Evolutionary conservation across 2,329 filamentous ascomycete genomes (phyloP).

Genomic region (Colletotrichum tanaceti): DNA sequence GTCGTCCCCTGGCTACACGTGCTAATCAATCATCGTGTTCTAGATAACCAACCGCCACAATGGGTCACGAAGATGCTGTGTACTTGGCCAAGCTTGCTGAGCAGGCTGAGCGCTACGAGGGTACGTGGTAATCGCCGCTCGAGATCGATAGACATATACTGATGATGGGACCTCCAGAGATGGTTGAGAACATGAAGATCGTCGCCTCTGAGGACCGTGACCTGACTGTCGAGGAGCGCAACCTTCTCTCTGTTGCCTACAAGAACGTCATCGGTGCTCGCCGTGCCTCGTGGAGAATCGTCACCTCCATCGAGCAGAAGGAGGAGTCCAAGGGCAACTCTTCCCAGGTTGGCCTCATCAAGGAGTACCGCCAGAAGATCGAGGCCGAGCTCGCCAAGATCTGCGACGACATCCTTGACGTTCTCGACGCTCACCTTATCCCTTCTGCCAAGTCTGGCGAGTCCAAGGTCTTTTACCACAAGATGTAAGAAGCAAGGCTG

Average conservation of each 20-base stretch:
- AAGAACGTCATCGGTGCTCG: conserved; percentile 98
- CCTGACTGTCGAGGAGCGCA: conserved; percentile 93
- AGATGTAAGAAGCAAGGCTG: conserved; percentile 77
- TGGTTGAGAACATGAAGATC: conserved; percentile 99
- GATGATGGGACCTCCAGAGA: conserved; percentile 70
- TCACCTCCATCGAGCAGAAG: conserved; percentile 99
- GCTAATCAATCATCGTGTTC: conserved; percentile 27
- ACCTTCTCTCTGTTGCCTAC: conserved; percentile 97
- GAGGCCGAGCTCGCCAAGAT: conserved; percentile 97
- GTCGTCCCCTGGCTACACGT: conserved; percentile 16
- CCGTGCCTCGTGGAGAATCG: conserved; percentile 98
- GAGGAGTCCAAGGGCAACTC: conserved; percentile 99
- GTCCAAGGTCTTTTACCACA: conserved; percentile 99
- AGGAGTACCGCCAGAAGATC: conserved; percentile 99
- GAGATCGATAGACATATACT: conserved; percentile 24
- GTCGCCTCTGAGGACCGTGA: conserved; percentile 89
- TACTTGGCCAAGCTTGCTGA: conserved; percentile 99
- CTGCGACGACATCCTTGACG: conserved; percentile 96
- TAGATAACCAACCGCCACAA: conserved; percentile 67
- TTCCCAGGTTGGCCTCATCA: conserved; percentile 89
- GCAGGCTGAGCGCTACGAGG: conserved; percentile 99
- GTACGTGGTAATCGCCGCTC: conserved; percentile 63
- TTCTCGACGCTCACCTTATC: conserved; percentile 93
- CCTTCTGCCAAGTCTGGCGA: conserved; percentile 94
- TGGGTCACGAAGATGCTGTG: conserved; percentile 99